Evolutionary conservation across 495 filamentous ascomycete species (phyloP), one percentile per base, ranked within the genome.

Genomic region (Oleoguttula mirabilis): DNA sequence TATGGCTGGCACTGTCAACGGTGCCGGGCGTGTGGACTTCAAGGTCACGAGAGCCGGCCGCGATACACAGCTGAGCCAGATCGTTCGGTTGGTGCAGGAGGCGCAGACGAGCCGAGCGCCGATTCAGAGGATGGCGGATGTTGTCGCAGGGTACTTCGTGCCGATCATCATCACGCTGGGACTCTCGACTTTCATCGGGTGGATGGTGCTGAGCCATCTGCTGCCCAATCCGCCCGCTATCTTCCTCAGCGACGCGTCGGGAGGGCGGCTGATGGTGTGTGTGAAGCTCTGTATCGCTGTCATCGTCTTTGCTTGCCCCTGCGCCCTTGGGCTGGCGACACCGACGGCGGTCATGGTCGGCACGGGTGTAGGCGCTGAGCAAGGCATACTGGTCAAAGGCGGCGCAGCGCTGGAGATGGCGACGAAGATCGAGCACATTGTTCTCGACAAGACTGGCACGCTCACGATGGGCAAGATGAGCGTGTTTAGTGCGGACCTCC

Each of bases 381-480:
- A 94, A 52, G 90, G 90, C 6, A 99, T 99, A 54, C 70, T 99
- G 1, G 82, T 96, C 59, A 99, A 99, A 58, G 88, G 92, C 38
- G 90, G 90, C 21, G 88, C 85, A 28, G 85, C 88, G 21, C 67
- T 99, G 11, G 90, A 99, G 62, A 88, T 76, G 2, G 83, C 88
- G 0, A 99, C 88, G 3, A 88, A 84, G 55, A 72, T 99, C 54
- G 88, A 76, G 12, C 81, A 93, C 43, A 74, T 96, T 31, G 87
- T 99, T n/a, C 77, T 96, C n/a, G 90, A 99, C 65, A 99, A 99
- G 69, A 99, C 90, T 3, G 90, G 90, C 21, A 99, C 90, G 1
- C 67, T 99, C 50, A 99, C 90, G 0, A 76, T 86, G 41, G 90
- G 90, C 0, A 86, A 83, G 59, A 96, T 99, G 90, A 86, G 71